Evolutionary conservation across 176 grass and related monocot species (phyloP).

Genomic region (Phoenix dactylifera): DNA sequence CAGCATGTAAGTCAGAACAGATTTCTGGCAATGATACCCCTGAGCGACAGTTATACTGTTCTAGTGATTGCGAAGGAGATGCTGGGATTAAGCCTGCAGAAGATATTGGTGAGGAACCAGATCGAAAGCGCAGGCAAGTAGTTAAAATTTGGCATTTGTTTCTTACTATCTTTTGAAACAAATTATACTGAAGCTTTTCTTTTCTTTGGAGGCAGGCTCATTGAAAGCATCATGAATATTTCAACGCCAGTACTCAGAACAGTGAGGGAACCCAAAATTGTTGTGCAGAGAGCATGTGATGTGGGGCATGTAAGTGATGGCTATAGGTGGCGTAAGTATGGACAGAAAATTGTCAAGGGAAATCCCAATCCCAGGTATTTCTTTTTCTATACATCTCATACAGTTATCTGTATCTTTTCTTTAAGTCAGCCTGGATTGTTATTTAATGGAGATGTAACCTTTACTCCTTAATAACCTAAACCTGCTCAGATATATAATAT

Average conservation of each 20-base stretch:
- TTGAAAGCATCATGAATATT: neutral
- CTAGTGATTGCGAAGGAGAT: constrained; percentile 82
- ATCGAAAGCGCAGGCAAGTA: constrained; percentile 2
- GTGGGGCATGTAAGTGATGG: constrained; percentile 15
- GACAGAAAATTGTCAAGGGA: constrained; percentile 24
- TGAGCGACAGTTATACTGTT: constrained; percentile 84
- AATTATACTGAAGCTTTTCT: neutral
- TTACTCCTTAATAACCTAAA: too few species aligned
- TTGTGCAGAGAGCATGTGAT: constrained; percentile 19
- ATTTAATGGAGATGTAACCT: too few species aligned
- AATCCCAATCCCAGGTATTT: constrained; percentile 22
- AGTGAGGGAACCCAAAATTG: constrained; percentile 3
- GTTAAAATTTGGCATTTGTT: too few species aligned
- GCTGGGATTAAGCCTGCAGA: constrained; percentile 4
- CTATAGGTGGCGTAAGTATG: constrained; percentile 28
- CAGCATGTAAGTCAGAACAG: constrained; percentile 34
- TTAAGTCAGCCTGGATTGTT: too few species aligned
- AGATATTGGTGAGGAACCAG: constrained; percentile 13
- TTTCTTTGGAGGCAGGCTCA: neutral
- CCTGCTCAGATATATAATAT: too few species aligned
- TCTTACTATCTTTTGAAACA: neutral
- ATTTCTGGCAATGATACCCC: constrained; percentile 32
- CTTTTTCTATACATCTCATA: neutral
- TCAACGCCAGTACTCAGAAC: constrained; percentile 1
- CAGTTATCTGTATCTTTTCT: neutral